Percentiles rank a stretch among this genome's conserved stretches.
phyloP scores from a whole-genome alignment of 495 filamentous ascomycete species.

The Hypoxylon perforatum region DNA sequence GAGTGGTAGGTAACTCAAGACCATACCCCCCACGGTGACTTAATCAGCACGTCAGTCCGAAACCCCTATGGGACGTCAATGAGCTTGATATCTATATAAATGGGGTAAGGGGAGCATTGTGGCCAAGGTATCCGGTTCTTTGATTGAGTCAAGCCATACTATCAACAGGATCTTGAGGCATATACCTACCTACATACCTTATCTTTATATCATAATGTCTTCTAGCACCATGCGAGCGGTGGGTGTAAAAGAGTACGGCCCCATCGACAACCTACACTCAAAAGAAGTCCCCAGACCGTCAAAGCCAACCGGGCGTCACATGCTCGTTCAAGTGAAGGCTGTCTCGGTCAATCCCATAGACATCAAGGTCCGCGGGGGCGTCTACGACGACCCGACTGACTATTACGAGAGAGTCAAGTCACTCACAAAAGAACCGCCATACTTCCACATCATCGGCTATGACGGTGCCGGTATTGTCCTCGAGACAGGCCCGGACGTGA shows the following conservation, averaged over 20 bases:
- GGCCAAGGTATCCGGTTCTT: not conserved
- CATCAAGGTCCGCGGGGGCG: constrained; percentile 32
- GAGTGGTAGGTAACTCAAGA: not conserved
- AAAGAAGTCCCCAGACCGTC: constrained; percentile 26
- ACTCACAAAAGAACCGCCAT: constrained; percentile 27
- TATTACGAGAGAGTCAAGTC: constrained; percentile 38
- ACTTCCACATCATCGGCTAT: constrained; percentile 50
- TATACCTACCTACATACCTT: not conserved
- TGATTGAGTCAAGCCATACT: constrained; percentile 2
- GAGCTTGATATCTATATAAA: constrained; percentile 31
- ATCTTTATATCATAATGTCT: constrained; percentile 19
- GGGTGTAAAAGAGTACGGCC: constrained; percentile 30
- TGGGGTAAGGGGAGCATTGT: not conserved
- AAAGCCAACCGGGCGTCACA: constrained; percentile 33
- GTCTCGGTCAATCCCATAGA: constrained; percentile 40
- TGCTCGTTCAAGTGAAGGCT: constrained; percentile 38
- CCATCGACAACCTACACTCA: constrained; percentile 30
- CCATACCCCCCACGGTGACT: constrained; percentile 28
- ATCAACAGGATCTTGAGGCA: not conserved
- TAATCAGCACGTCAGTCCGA: constrained; percentile 29
- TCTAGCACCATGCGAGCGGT: constrained; percentile 35
- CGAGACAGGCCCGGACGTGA: constrained; percentile 52
- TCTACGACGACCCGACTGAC: constrained; percentile 35
- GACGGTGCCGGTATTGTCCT: constrained; percentile 58
- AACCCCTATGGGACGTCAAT: not conserved